These are phyloP conservation scores for Entoloma clypeatum DNA, from an alignment of 1,284 basidiomycete genomes.

Conservation along the genomic window DNA sequence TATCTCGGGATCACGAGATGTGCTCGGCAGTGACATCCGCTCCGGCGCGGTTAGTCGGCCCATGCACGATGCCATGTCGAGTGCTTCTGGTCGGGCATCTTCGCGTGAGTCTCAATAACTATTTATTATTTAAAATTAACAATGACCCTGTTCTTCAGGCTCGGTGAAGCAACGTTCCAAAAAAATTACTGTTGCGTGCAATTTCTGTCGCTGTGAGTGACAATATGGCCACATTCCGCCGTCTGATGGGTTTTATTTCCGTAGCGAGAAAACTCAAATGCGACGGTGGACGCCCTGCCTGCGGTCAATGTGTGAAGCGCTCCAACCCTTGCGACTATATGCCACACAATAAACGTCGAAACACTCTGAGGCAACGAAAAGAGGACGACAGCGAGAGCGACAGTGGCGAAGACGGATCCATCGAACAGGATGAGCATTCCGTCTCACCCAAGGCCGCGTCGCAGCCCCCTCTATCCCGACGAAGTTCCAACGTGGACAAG, in stretches of 20 bases:
- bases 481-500: conserved; percentile 59
- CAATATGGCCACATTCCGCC: not conserved
- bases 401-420: conserved; percentile 55
- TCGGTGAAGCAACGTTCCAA: conserved; percentile 59
- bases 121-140: conserved; percentile 10
- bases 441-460: conserved; percentile 59
- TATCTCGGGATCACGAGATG: conserved; percentile 45
- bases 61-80: conserved; percentile 35
- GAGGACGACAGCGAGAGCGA: conserved; percentile 66
- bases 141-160: conserved; percentile 22
- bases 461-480: conserved; percentile 53
- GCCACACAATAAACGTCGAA: conserved; percentile 69
- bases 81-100: conserved; percentile 30
- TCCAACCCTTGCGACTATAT: conserved; percentile 73
- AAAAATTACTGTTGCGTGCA: conserved; percentile 81
- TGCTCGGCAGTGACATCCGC: conserved; percentile 41
- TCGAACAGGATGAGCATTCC: conserved; percentile 57
- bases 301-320: conserved; percentile 73
- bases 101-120: conserved; percentile 28
- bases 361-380: conserved; percentile 48
- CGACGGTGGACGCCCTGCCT: conserved; percentile 75
- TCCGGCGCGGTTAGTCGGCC: conserved; percentile 36
- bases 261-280: conserved; percentile 80
- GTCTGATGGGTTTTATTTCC: conserved; percentile 18
- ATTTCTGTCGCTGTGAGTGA: conserved; percentile 77